Evolutionary conservation across 2,329 filamentous ascomycete species (phyloP).

Genomic region (Lecanoromycetidae sp.): DNA sequence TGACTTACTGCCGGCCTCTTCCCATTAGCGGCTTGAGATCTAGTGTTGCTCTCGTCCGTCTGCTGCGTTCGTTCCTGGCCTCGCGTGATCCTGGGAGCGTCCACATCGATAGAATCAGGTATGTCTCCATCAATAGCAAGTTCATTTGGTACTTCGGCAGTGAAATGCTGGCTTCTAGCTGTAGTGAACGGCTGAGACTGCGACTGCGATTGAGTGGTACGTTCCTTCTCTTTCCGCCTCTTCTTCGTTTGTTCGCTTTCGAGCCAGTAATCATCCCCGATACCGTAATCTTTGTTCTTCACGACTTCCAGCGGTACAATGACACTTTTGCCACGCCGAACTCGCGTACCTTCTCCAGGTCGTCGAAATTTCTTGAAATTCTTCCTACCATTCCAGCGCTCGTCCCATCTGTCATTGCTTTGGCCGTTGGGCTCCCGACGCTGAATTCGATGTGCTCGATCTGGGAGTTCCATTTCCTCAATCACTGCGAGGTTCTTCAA

Average conservation of each 20-base stretch:
- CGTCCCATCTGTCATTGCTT: constrained; percentile 58
- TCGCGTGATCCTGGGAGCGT: constrained; percentile 19
- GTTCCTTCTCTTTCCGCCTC: constrained; percentile 26
- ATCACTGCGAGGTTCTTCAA: constrained; percentile 65
- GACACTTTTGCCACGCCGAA: constrained; percentile 39
- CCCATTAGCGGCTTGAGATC: constrained; percentile 1
- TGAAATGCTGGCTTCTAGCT: constrained; percentile 4
- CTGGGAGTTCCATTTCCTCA: constrained; percentile 58
- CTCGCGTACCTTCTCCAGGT: constrained; percentile 38
- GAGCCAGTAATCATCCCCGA: constrained; percentile 67
- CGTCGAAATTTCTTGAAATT: constrained; percentile 86
- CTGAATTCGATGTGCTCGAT: constrained; percentile 23
- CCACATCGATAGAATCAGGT: constrained; percentile 19
- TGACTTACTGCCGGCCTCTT: constrained; percentile 13
- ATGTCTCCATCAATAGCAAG: constrained; percentile 17
- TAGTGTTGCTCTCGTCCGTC: constrained; percentile 1
- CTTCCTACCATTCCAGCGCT: constrained; percentile 82
- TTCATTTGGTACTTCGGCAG: constrained; percentile 6
- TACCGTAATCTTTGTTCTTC: constrained; percentile 57
- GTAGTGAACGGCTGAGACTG: constrained; percentile 14
- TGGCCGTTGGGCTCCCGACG: constrained; percentile 36
- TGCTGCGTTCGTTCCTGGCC: constrained; percentile 9
- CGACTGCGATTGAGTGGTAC: constrained; percentile 11
- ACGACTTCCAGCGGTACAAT: constrained; percentile 64
- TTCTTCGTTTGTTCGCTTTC: constrained; percentile 32